Evolutionary conservation across 2,329 filamentous ascomycete species (phyloP).

Genomic region (Cercospora sp.): DNA sequence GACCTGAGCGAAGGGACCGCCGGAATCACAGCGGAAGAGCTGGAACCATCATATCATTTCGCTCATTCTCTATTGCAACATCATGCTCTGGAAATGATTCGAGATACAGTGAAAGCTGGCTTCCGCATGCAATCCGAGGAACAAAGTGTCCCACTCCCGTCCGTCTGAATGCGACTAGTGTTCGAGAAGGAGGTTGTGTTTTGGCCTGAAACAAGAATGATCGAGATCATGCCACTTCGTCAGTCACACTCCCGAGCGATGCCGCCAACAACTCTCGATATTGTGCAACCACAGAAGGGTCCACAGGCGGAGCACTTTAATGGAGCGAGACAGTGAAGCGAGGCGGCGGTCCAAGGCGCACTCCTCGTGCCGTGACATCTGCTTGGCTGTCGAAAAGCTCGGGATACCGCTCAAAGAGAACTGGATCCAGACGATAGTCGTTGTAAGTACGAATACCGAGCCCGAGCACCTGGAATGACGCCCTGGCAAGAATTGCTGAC

Average conservation of each 20-base stretch:
- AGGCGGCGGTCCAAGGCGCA: neutral
- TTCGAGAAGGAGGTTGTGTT: neutral
- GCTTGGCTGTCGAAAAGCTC: constrained; percentile 3
- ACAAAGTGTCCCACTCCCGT: neutral
- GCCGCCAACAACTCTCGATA: neutral
- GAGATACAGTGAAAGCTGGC: neutral
- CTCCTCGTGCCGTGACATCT: neutral
- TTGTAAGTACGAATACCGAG: neutral
- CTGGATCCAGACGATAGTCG: constrained; percentile 4
- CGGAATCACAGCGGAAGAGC: neutral
- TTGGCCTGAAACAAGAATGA: neutral
- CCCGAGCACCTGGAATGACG: neutral
- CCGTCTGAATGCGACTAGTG: neutral
- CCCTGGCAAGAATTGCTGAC: neutral
- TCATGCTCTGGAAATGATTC: neutral
- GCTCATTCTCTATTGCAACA: neutral
- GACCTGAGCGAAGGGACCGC: neutral
- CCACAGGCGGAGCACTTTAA: neutral
- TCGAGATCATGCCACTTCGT: neutral
- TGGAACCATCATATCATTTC: neutral
- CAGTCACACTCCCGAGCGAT: neutral
- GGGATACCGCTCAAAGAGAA: neutral
- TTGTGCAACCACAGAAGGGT: neutral
- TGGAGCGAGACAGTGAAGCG: neutral
- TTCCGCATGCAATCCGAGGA: neutral